Evolutionary conservation across 805 yeast species (phyloP).

Genomic region (Candida sanyiensis): DNA sequence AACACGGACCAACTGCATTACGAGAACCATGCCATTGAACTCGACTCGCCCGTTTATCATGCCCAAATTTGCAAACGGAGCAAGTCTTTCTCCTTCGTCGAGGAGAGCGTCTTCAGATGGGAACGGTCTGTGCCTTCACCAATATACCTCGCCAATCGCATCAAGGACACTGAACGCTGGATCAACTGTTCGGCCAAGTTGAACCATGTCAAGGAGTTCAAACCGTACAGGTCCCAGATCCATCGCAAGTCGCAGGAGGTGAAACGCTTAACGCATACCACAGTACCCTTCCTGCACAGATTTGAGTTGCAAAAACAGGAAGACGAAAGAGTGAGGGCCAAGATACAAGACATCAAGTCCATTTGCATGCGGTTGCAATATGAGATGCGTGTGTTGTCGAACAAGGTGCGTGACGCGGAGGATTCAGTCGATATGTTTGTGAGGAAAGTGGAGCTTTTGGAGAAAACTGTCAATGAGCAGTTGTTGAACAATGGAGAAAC

Average conservation of each 20-base stretch:
- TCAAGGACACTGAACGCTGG: slow-evolving; percentile 10
- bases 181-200: background rate
- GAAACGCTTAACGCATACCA: slow-evolving; percentile 12
- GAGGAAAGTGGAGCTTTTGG: slow-evolving; percentile 31
- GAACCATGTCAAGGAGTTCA: background rate
- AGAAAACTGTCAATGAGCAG: slow-evolving; percentile 17
- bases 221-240: background rate
- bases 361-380: slow-evolving; percentile 57
- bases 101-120: slow-evolving; percentile 14
- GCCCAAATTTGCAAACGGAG: slow-evolving; percentile 24
- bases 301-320: slow-evolving; percentile 20
- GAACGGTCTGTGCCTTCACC: slow-evolving; percentile 12
- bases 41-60: slow-evolving; percentile 5
- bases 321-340: slow-evolving; percentile 31
- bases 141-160: slow-evolving; percentile 9
- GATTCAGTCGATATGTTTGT: slow-evolving; percentile 46
- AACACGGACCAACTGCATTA: slow-evolving; percentile 25
- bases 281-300: slow-evolving; percentile 17
- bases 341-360: slow-evolving; percentile 46
- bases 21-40: slow-evolving; percentile 19
- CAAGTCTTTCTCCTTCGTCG: slow-evolving; percentile 34
- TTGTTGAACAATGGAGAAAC: background rate
- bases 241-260: slow-evolving; percentile 4
- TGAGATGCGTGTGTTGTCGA: slow-evolving; percentile 53
- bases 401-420: slow-evolving; percentile 63